Evolutionary conservation across 2,329 filamentous ascomycete species (phyloP), one percentile per base, ranked within the genome.

Genomic region (Ophiocordyceps camponoti-leonardi): DNA sequence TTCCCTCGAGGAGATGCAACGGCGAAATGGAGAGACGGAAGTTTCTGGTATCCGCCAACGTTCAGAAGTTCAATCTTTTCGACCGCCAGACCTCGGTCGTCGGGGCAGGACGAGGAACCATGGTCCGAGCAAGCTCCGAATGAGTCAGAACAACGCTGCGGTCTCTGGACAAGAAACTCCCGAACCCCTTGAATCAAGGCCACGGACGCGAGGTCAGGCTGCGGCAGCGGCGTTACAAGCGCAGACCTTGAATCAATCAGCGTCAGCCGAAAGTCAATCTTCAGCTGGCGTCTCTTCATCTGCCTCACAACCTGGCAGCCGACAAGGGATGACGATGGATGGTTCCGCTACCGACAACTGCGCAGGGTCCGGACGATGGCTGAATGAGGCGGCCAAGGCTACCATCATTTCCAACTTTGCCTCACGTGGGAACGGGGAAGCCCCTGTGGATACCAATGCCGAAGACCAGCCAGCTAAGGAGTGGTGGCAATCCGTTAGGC

Each of bases 401-500:
- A 43, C 46, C 10, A 18, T 40, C 37, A 2, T 14, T 7, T 19
- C 37, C 37, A 40, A 20, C 10, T 40, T 40, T 20, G 12, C 37
- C 8, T 11, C 12, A 37, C 33, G 33, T 12, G 33, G 33, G 33
- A n/a, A 16, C 6, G 33, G 33, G n/a, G 33, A 37, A 8, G 33
- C 33, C n/a, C 31, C 31, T 33, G 31, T 33, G 6, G 31, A 13
- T 13, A 33, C 22, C 22, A 23, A 23, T 23, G 13, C 16, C 13
- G 41, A 41, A 41, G 41, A 37, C 7, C 35, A 28, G 20, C 44
- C 44, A 40, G 43, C 39, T 44, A 48, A 40, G 8, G 47, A 55
- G 31, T 57, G 56, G 51, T 52, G 52, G 49, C 52, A 52, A 18
- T 48, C 62, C 3, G 43, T 61, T 4, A 54, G 61, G 26, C 61